Evolutionary conservation across 176 grass and related monocot genomes (phyloP).

Genomic region (Ensete ventricosum): DNA sequence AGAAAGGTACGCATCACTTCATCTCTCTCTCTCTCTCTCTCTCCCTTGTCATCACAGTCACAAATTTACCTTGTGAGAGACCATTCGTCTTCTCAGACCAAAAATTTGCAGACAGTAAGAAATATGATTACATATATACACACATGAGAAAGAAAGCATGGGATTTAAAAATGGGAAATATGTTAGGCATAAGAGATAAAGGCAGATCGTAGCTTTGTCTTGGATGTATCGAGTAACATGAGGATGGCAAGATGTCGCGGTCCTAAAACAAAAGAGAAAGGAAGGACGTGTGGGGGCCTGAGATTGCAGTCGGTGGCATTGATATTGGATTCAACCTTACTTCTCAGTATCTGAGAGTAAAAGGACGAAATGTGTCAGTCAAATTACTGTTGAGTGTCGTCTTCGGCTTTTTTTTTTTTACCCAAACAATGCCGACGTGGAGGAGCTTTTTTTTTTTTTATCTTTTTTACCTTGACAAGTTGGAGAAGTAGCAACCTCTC

Average conservation of each 20-base stretch:
- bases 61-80: neutral
- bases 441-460: too few species aligned
- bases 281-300: neutral
- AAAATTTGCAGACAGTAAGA: too few species aligned
- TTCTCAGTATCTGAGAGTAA: too few species aligned
- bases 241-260: neutral
- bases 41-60: neutral
- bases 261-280: neutral
- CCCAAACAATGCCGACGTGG: too few species aligned
- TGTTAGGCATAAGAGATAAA: neutral
- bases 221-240: neutral
- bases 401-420: too few species aligned
- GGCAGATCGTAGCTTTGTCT: neutral
- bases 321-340: neutral
- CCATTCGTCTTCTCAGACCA: too few species aligned
- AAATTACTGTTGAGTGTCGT: too few species aligned
- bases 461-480: too few species aligned
- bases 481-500: too few species aligned
- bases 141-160: too few species aligned
- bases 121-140: too few species aligned
- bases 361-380: too few species aligned
- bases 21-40: neutral
- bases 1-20: slow-evolving; percentile 30
- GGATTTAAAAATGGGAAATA: neutral
- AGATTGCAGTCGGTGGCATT: neutral